Evolutionary conservation across 495 filamentous ascomycete genomes (phyloP), one percentile per base, ranked within the genome.

Genomic region (Ascobolus immersus): DNA sequence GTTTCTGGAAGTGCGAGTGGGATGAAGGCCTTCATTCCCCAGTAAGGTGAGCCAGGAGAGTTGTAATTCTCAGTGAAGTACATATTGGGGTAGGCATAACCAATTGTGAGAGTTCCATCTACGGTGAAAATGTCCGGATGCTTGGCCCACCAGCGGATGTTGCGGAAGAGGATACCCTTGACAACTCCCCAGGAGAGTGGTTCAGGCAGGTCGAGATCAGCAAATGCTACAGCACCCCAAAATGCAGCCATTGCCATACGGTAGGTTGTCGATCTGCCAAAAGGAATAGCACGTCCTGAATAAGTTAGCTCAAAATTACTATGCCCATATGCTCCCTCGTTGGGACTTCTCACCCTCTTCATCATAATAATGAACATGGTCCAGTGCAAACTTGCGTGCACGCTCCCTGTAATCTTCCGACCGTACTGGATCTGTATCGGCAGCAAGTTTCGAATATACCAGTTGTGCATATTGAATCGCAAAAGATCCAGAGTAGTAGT

Each of bases 171-270:
- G 7, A 82, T 58, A 2, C 76, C 76, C 45, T 75, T 76, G 13
- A 81, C 67, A 32, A 78, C 69, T 12, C 76, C 74, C 71, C 71
- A 77, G 12, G 68, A 72, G 28, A 80, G 51, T 0, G 71, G 73
- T 0, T 58, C 58, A 3, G 75, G 72, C 10, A 77, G 59, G 24
- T 75, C 69, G 32, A 78, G 66, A 38, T 69, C 68, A 2, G 74
- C 75, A 43, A 76, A 78, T 3, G 67, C 76, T 19, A 78, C 48
- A 5, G 74, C 69, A 17, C 72, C 72, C 74, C 74, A 82, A 55
- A 81, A 81, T 6, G 65, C 72, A 6, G 68, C 69, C 72, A 80
- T 80, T 19, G 74, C 76, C 48, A 78, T 79, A 21, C 74, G 61
- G 51, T 82, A 82, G 14, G 71, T 75, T 28, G 79, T 64, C 15